phyloP scores from a whole-genome alignment of 139 green algal species.

The Protoeuglena noctilucae region DNA sequence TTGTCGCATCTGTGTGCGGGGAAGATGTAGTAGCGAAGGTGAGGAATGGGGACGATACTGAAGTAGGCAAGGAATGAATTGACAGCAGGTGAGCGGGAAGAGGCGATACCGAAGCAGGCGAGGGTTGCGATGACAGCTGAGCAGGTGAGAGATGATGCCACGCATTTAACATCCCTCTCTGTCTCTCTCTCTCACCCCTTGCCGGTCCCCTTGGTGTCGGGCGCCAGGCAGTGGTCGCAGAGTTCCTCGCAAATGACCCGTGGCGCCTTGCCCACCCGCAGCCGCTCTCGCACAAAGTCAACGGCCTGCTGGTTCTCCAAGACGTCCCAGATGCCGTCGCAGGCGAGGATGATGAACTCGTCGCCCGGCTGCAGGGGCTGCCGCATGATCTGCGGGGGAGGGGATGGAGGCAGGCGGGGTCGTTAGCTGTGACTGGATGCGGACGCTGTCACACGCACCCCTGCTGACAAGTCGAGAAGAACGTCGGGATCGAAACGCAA shows the following conservation, averaged over 20 bases:
- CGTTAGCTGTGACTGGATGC: neutral
- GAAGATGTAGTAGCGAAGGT: too few relatives aligned
- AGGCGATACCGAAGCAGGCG: too few relatives aligned
- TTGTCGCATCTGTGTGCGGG: too few relatives aligned
- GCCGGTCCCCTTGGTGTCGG: constrained; percentile 31
- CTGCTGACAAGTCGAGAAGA: neutral
- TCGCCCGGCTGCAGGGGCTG: constrained; percentile 24
- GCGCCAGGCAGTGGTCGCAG: constrained; percentile 54
- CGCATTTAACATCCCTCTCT: constrained; percentile 6
- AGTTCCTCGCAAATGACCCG: constrained; percentile 37
- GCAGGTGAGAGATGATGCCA: too few relatives aligned
- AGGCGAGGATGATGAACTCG: constrained; percentile 62
- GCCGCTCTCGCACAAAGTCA: constrained; percentile 44
- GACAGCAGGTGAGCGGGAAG: too few relatives aligned
- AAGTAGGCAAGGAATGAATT: too few relatives aligned
- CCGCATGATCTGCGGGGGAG: constrained; percentile 16
- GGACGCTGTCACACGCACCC: neutral
- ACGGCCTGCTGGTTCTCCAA: constrained; percentile 48
- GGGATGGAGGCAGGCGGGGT: too few relatives aligned
- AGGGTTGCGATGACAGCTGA: too few relatives aligned
- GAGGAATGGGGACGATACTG: too few relatives aligned
- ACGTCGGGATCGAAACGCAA: constrained; percentile 4
- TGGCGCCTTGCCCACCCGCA: constrained; percentile 18
- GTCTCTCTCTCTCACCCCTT: too few relatives aligned
- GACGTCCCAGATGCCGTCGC: constrained; percentile 72